Conservation (phyloP, 805 yeast species). For the Barnettozyma botsteinii region DNA sequence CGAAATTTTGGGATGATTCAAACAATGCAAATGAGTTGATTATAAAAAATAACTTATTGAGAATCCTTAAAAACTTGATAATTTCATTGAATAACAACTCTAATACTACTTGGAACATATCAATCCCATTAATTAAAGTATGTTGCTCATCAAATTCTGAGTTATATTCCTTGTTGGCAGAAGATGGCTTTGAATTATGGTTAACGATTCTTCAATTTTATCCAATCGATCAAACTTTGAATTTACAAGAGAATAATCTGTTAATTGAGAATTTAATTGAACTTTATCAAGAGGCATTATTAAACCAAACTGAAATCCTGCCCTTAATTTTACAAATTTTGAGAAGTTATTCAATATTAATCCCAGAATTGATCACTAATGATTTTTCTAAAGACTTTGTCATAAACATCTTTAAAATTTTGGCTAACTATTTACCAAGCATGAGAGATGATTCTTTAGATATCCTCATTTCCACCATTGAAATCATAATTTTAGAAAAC, state of each 20-base stretch:
- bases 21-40: constrained; percentile 38
- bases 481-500: constrained; percentile 34
- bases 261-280: constrained; percentile 17
- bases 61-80: constrained; percentile 54
- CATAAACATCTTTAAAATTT: constrained; percentile 38
- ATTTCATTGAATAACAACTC: constrained; percentile 50
- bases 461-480: constrained; percentile 48
- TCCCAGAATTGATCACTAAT: constrained; percentile 35
- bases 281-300: constrained; percentile 50
- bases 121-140: constrained; percentile 56
- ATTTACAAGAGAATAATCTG: constrained; percentile 11
- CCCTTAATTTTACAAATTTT: constrained; percentile 56
- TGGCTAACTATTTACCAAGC: constrained; percentile 48
- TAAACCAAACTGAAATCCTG: constrained; percentile 68
- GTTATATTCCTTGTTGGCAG: constrained; percentile 54
- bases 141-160: constrained; percentile 60
- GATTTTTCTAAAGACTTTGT: constrained; percentile 31
- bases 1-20: constrained; percentile 68
- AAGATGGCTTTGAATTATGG: constrained; percentile 89
- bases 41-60: constrained; percentile 42
- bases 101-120: constrained; percentile 44
- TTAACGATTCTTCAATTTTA: constrained; percentile 57
- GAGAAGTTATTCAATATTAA: constrained; percentile 53
- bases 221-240: constrained; percentile 31
- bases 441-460: constrained; percentile 70